phyloP scores from a whole-genome alignment of 2,329 filamentous ascomycete genomes.

The Colletotrichum zoysiae region DNA sequence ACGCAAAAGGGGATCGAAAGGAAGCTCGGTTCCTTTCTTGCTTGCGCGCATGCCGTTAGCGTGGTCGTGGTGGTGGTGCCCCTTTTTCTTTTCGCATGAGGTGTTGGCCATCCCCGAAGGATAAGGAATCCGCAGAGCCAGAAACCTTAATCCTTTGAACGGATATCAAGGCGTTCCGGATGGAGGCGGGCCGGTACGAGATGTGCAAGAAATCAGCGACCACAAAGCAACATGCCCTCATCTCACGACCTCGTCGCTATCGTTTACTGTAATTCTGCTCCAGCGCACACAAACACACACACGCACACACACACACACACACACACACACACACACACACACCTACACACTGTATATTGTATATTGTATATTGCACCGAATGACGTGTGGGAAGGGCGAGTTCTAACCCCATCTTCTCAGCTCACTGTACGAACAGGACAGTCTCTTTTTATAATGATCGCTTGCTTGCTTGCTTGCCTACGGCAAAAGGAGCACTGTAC shows the following conservation, averaged over 20 bases:
- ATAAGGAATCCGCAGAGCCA: not conserved
- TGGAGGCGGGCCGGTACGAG: not conserved
- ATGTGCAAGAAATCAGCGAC: not conserved
- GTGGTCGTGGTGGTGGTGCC: not conserved
- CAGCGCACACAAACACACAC: not conserved
- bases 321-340: not conserved
- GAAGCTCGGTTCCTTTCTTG: not conserved
- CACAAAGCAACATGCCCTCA: not conserved
- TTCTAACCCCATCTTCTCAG: conserved; percentile 17
- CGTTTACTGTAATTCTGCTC: not conserved
- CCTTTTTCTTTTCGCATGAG: not conserved
- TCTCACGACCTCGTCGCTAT: not conserved
- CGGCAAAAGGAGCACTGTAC: not conserved
- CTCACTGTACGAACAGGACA: conserved; percentile 19
- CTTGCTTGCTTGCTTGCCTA: not conserved
- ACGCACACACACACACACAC: not conserved
- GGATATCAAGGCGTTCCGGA: conserved; percentile 12
- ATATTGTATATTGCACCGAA: conserved; percentile 17
- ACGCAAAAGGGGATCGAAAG: not conserved
- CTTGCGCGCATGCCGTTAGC: not conserved
- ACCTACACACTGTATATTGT: conserved; percentile 13
- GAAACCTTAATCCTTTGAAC: conserved; percentile 8
- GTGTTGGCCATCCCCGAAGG: not conserved
- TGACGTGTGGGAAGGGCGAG: not conserved
- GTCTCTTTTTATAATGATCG: not conserved